Evolutionary conservation across 768 basidiomycete species (phyloP).

Genomic region (Neoboletus subvelutipes): DNA sequence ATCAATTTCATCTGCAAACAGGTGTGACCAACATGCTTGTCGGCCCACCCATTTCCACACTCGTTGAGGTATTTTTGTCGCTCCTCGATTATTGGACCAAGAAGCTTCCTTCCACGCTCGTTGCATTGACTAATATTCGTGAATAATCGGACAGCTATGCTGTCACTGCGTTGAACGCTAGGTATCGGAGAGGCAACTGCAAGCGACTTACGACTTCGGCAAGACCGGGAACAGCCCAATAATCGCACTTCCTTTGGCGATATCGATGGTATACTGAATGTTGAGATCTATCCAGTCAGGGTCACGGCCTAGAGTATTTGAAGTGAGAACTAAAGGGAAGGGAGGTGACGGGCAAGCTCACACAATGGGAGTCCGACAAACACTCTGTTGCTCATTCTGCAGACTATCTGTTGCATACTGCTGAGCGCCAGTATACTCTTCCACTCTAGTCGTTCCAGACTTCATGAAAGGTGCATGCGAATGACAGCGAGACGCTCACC

Average conservation of each 20-base stretch:
- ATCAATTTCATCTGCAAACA: not conserved
- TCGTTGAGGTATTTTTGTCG: slow-evolving; percentile 22
- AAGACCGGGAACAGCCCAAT: slow-evolving; percentile 32
- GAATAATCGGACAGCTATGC: slow-evolving; percentile 7
- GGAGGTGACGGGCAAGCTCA: slow-evolving; percentile 7
- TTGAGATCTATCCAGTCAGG: slow-evolving; percentile 34
- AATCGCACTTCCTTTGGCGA: slow-evolving; percentile 19
- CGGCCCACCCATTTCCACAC: slow-evolving; percentile 26
- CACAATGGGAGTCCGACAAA: slow-evolving; percentile 53
- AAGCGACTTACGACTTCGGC: not conserved
- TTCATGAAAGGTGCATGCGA: not conserved
- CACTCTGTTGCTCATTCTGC: slow-evolving; percentile 42
- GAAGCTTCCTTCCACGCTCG: slow-evolving; percentile 7
- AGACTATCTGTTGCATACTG: slow-evolving; percentile 1
- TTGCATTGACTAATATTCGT: slow-evolving; percentile 3
- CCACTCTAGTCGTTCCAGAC: slow-evolving; percentile 38
- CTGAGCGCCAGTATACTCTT: slow-evolving; percentile 27
- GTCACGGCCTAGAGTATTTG: slow-evolving; percentile 38
- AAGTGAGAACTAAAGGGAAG: not conserved
- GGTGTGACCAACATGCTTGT: slow-evolving; percentile 28
- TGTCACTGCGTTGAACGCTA: not conserved
- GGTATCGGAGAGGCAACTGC: too few species aligned
- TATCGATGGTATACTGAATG: slow-evolving; percentile 31
- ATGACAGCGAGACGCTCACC: slow-evolving; percentile 5
- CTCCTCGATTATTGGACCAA: slow-evolving; percentile 33